Base-by-base conservation (phyloP, 2,329 filamentous ascomycete genomes). In the Chalaropsis ovoidea region DNA sequence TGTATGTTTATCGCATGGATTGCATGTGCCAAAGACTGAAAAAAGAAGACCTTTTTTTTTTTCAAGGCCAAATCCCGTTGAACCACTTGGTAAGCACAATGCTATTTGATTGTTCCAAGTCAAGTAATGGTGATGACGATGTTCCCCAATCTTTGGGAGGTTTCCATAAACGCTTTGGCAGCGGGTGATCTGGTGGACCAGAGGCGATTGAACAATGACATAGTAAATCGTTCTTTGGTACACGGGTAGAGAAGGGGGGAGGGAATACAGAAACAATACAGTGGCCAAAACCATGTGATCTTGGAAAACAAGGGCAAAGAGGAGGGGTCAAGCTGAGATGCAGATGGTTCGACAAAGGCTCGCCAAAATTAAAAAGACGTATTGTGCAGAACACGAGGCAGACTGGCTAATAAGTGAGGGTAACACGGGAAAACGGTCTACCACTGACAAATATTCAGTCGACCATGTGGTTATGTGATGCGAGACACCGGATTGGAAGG, bases 151-250 rank as follows among this genome's bases (percentile, higher is more conserved):
- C 45, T 49, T 49, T 24, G 22, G 54, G 39, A n/a, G 19, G 52
- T 13, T 56, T 56, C 27, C 13, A 56, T 49, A 3, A 24, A 56
- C 52, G 52, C 52, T 56, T 56, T 56, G 15, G 52, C 52, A 56
- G 52, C 52, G 52, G 52, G 52, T 56, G 52, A 7, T 35, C 52
- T 56, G 22, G 52, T 13, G 27, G n/a, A 31, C 31, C 10, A 56
- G 7, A 56, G 13, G 52, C 15, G 52, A 31, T 3, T 31, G 52
- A 27, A 49, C 22, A 49, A 49, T 49, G 45, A 49, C 45, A 49
- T 19, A 49, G n/a, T 17, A 22, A 49, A 22, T 19, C 17, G 19
- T 22, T 11, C n/a, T 11, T 11, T 49, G 45, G 45, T 49, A 31
- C 45, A 22, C 22, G 22, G n/a, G 19, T 19, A 49, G 10, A 49